Conservation (phyloP, 305 asterid species). For the Fraxinus albicans region DNA sequence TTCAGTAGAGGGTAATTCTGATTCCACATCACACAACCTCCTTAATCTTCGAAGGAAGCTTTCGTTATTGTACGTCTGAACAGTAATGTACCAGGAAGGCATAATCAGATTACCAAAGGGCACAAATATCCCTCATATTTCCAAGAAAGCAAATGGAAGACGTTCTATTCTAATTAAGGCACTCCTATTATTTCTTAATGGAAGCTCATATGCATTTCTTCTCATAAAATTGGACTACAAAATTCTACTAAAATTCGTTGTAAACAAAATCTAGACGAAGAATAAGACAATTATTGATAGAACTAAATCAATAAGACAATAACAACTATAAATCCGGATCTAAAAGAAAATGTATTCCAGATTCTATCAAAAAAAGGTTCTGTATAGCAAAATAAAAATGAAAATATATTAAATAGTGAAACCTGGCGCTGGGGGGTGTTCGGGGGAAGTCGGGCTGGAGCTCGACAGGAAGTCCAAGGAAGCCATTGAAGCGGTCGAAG, state of each 20-base stretch:
- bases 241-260: not conserved
- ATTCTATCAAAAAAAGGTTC: not conserved
- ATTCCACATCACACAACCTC: not conserved
- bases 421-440: conserved; percentile 89
- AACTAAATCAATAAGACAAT: not conserved
- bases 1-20: not conserved
- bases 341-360: not conserved
- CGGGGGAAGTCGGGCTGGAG: conserved; percentile 59
- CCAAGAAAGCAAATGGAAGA: not conserved
- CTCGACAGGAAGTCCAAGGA: conserved; percentile 70
- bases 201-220: not conserved
- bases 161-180: not conserved
- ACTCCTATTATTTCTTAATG: not conserved
- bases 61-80: not conserved
- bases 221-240: not conserved
- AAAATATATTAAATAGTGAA: not conserved
- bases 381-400: not conserved
- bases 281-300: not conserved
- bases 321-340: not conserved
- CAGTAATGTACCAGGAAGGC: not conserved
- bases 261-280: not conserved
- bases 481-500: conserved; percentile 74
- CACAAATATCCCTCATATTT: not conserved
- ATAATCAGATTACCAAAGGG: not conserved
- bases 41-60: not conserved